phyloP scores from a whole-genome alignment of 2,329 filamentous ascomycete species.

The Ophiostoma novo-ulmi region DNA sequence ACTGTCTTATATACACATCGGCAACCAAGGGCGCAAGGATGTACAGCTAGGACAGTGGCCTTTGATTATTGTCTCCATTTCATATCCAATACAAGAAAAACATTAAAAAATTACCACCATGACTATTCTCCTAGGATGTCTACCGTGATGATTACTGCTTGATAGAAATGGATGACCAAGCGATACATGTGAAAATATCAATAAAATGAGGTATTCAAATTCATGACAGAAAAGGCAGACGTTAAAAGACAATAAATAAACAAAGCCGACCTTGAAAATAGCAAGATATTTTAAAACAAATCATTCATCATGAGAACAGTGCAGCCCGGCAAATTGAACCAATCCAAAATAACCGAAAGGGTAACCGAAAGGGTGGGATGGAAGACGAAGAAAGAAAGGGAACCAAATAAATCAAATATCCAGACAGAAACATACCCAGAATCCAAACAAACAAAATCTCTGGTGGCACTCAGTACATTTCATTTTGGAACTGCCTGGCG shows the following conservation, averaged over 20 bases:
- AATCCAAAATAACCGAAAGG: neutral
- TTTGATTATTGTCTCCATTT: neutral
- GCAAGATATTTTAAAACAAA: neutral
- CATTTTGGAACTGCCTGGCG: neutral
- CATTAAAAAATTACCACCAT: neutral
- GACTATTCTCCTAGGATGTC: neutral
- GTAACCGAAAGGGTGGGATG: neutral
- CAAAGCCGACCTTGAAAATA: neutral
- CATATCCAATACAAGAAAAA: neutral
- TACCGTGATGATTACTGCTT: neutral
- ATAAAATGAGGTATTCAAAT: no score
- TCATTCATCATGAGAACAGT: neutral
- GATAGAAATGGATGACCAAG: neutral
- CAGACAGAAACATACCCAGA: neutral
- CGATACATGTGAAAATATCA: neutral
- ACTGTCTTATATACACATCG: conserved; percentile 18
- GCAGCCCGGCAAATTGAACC: neutral
- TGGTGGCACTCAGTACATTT: neutral
- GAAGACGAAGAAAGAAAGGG: neutral
- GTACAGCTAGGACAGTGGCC: neutral
- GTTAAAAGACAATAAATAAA: neutral
- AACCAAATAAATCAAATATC: neutral
- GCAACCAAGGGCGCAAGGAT: conserved; percentile 14
- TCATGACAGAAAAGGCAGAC: no score
- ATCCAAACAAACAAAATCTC: neutral